Base-by-base conservation (phyloP, 2,329 filamentous ascomycete genomes). In the Aspergillus quadricinctus region DNA sequence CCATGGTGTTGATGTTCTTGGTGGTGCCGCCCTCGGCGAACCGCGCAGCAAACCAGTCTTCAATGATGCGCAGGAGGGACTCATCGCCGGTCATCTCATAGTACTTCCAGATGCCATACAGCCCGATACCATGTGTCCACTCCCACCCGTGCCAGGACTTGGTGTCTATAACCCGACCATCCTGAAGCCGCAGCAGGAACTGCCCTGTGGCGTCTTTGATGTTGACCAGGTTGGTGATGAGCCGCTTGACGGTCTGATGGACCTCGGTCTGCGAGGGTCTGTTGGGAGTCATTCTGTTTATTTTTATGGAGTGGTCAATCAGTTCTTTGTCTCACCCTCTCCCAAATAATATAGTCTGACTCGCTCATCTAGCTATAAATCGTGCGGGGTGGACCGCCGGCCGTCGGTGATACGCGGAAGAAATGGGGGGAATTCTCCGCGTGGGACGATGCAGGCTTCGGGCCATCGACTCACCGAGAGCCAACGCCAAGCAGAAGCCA, bases 1-100 rank as follows among this genome's bases (percentile, higher is more conserved):
- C 85, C 88, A 92, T 91, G 17, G 89, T 92, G 77, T 91, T 92
- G 80, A 91, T 91, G 72, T 92, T 92, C 71, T 92, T 92, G 41
- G 88, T 90, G 3, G 89, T 92, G 67, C 80, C 86, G 21, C 88
- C 87, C 54, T 86, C 85, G 0, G 80, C 80, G 59, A 91, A 86
- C 8, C 89, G 85, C 49, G 80, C 81, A 6, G 78, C 76, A 73
- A 90, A 92, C 89, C 89, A 93, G 56, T 83, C 80, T 66, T 88
- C 81, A 64, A 92, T 90, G 59, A 88, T 85, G 58, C 79, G 72
- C 21, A 91, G 80, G 54, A 83, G 82, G 29, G 77, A 72, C 1
- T 77, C 71, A 29, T 87, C 83, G 49, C 84, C 85, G 0, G 87
- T 90, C 62, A 92, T 75, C 56, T 85, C 83, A 74, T 92, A 88